Evolutionary conservation across 768 basidiomycete species (phyloP).

Genomic region (Boletus subparvulus): DNA sequence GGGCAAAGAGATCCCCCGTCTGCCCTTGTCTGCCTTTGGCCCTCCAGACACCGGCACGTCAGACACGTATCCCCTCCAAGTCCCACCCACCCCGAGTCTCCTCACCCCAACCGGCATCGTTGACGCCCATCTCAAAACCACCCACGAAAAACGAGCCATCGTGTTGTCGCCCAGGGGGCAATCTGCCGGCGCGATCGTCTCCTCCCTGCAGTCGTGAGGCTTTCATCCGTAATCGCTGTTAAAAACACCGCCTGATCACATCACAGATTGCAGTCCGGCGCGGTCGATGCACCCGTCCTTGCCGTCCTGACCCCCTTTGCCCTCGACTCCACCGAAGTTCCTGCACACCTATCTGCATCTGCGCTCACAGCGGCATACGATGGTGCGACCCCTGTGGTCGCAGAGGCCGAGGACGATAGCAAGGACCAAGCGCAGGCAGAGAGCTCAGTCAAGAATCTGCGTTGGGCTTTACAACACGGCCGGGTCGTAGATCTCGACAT

Average conservation of each 20-base stretch:
- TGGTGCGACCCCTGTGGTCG: conserved; percentile 39
- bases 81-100: conserved; percentile 62
- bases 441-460: conserved; percentile 52
- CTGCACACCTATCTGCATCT: conserved; percentile 3
- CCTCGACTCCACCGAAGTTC: conserved; percentile 48
- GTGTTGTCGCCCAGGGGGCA: conserved; percentile 52
- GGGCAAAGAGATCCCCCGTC: conserved; percentile 64
- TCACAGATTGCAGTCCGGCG: conserved; percentile 17
- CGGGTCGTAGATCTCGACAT: conserved; percentile 73
- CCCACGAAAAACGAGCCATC: conserved; percentile 51
- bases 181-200: conserved; percentile 39
- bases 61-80: conserved; percentile 58
- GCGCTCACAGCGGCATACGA: conserved; percentile 59
- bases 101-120: conserved; percentile 62
- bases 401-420: conserved; percentile 20
- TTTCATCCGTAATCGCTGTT: neutral
- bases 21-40: conserved; percentile 75
- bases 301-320: conserved; percentile 63
- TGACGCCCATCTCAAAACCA: conserved; percentile 63
- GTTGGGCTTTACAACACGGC: conserved; percentile 64
- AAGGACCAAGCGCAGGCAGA: conserved; percentile 27
- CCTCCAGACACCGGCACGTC: conserved; percentile 55
- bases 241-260: neutral
- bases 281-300: conserved; percentile 42
- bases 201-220: conserved; percentile 42